Evolutionary conservation across 2,329 filamentous ascomycete species (phyloP).

Genomic region (Stagonosporopsis chrysanthemi): DNA sequence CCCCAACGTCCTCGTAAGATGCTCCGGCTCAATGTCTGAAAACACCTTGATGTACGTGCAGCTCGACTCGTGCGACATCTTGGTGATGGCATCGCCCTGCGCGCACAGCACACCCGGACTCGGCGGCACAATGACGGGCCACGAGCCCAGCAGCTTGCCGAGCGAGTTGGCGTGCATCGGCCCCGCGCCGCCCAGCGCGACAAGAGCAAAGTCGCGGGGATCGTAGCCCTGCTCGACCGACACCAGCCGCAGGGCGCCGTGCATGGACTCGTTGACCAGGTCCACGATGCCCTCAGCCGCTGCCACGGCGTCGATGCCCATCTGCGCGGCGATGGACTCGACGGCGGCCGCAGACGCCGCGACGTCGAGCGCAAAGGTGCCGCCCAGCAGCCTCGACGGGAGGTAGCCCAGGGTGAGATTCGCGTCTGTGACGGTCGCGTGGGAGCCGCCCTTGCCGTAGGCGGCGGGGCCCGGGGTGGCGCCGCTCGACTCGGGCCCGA

Average conservation of each 20-base stretch:
- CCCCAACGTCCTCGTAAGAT: constrained; percentile 46
- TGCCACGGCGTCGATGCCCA: constrained; percentile 53
- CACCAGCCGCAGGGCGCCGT: constrained; percentile 59
- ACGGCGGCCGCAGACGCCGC: constrained; percentile 54
- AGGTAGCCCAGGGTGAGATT: constrained; percentile 59
- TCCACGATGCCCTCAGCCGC: constrained; percentile 60
- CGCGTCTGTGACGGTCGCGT: constrained; percentile 60
- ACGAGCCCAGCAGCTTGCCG: constrained; percentile 58
- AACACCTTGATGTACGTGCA: constrained; percentile 56
- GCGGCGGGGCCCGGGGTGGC: constrained; percentile 58
- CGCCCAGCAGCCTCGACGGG: constrained; percentile 56
- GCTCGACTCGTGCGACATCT: constrained; percentile 58
- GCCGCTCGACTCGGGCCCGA: constrained; percentile 60
- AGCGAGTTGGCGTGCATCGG: constrained; percentile 61
- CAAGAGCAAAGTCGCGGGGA: constrained; percentile 59
- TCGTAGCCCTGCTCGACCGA: constrained; percentile 62
- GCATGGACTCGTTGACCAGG: constrained; percentile 61
- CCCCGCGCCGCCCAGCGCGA: constrained; percentile 60
- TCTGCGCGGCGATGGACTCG: constrained; percentile 54
- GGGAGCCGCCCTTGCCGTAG: constrained; percentile 57
- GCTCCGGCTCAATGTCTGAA: constrained; percentile 44
- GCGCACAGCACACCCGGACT: constrained; percentile 60
- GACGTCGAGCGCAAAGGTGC: constrained; percentile 55
- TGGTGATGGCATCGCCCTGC: constrained; percentile 59
- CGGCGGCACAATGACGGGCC: constrained; percentile 62